Base-by-base conservation (phyloP, 2,329 filamentous ascomycete species). In the Monosporascus sp. region DNA sequence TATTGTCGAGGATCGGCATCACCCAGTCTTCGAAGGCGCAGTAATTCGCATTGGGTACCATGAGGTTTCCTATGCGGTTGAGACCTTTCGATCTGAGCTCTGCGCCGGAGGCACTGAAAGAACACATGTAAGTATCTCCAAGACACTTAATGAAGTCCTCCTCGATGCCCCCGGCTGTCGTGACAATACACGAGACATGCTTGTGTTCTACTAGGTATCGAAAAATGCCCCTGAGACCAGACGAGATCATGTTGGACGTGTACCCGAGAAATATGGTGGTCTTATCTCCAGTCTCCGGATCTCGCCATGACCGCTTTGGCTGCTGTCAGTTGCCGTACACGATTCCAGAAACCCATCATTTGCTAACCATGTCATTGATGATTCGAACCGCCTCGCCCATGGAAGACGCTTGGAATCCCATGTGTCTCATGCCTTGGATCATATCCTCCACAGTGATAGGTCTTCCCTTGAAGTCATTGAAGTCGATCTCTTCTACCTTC, bases 71-170 rank as follows among this genome's bases (percentile, higher is more conserved):
- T 63, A 99, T 97, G 34, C 94, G 85, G 72, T 99, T 99, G 65
- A 97, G 82, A 9, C 94, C 94, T 68, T 90, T 88, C 56, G 84
- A 81, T 39, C 94, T 89, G 22, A 99, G 80, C 1, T 83, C 82
- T 8, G 88, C 86, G 15, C 94, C 94, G 1, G 81, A 74, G 0
- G 89, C 85, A 49, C 80, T 83, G 73, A 97, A 99, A 1, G 89
- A 86, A 45, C 90, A 90, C 67, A 97, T 84, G 71, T 97, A 99
- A 0, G 94, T 99, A 50, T 90, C 86, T 11, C 88, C 94, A 2
- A 99, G 84, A 64, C 94, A 99, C 75, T 99, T 99, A 80, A 99
- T 99, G 53, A 99, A 85, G 71, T 99, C 94, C 70, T 99, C 94
- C 71, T 99, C 94, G 50, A 99, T 83, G 48, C 94, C 94, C 45